phyloP scores from a whole-genome alignment of 2,329 filamentous ascomycete species.

The Teratosphaeria pseudoeucalypti region DNA sequence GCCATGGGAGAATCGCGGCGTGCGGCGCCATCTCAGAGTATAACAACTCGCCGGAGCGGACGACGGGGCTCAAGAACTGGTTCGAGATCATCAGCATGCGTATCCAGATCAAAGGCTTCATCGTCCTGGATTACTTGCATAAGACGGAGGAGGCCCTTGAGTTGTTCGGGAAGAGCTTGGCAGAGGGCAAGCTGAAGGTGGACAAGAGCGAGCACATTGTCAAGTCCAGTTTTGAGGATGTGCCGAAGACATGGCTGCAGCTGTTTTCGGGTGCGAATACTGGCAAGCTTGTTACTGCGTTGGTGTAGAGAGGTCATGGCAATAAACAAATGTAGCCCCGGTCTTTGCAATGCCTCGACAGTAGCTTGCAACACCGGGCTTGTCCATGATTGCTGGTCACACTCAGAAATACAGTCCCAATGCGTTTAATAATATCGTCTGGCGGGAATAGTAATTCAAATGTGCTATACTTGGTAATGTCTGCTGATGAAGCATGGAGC shows the following conservation, averaged over 20 bases:
- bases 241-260: conserved; percentile 40
- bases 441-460: no score
- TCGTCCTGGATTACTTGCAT: conserved; percentile 22
- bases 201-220: conserved; percentile 39
- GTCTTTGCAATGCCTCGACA: neutral
- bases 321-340: neutral
- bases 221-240: conserved; percentile 37
- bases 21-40: conserved; percentile 63
- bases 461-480: neutral
- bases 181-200: conserved; percentile 37
- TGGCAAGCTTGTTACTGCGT: conserved; percentile 8
- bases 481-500: neutral
- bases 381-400: no score
- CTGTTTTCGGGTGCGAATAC: conserved; percentile 34
- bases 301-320: neutral
- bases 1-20: conserved; percentile 54
- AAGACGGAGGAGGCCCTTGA: conserved; percentile 14
- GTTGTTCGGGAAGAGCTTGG: conserved; percentile 20
- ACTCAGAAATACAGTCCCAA: no score
- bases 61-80: conserved; percentile 27
- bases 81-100: conserved; percentile 27
- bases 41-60: conserved; percentile 41
- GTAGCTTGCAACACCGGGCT: neutral
- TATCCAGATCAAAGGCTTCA: conserved; percentile 24
- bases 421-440: neutral